Base-by-base conservation (phyloP, 352 stramenopile genomes). In the Globisporangium cystogenes region DNA sequence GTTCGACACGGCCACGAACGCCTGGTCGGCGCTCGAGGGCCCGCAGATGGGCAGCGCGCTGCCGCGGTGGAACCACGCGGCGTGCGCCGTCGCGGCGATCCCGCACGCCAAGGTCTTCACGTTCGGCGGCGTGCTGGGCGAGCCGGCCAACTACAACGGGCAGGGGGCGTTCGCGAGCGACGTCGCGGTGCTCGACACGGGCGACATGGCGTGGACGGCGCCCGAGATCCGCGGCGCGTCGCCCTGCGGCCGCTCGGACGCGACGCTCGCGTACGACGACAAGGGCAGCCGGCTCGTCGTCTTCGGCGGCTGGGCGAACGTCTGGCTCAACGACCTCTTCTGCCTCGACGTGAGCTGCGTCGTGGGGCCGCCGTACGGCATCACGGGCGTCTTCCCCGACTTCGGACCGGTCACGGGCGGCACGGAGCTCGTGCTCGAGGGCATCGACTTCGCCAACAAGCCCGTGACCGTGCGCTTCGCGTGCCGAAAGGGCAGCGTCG, bases 71-170 rank as follows among this genome's bases (percentile, higher is more conserved):
- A 98, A 98, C 62, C 95, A 98, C 61, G 74, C 92, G 18, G 82
- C 87, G 8, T 93, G 96, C 49, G 89, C 87, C 14, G 93, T 98
- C 21, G 77, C 96, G 24, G 94, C 96, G 33, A 97, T 99, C 44
- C 96, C 96, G 8, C 74, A 98, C 57, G 95, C 89, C 59, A 98
- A 98, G 50, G 76, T 99, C 12, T 98, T 98, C 63, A 75, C 97
- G 18, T 99, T 98, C 67, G 96, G 96, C n/a, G 96, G 96, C 18
- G 95, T 98, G 26, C 77, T 93, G 27, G 93, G 93, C 16, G 86
- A 98, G 39, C 60, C 94, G 0, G 85, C 87, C 48, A 89, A 95
- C 46, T 93, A 93, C 64, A 90, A 88, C 48, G 71, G 85, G 4
- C 74, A 84, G 23, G 91, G 91, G 33, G 76, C 67, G 21, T 97